phyloP scores from a whole-genome alignment of 352 stramenopile genomes.

The Globisporangium cederbergense region DNA sequence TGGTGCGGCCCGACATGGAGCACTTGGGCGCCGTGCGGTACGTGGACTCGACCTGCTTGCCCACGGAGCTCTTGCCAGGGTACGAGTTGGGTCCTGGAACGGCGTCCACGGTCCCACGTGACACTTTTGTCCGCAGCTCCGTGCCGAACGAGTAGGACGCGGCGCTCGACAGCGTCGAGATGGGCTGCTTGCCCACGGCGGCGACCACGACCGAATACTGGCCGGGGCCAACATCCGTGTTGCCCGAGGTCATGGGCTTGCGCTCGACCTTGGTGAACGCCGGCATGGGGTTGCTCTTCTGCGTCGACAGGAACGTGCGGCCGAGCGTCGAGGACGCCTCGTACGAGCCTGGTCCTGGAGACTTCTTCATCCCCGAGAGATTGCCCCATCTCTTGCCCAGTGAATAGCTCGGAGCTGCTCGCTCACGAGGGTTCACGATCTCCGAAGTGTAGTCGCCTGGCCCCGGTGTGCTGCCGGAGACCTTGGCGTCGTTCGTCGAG shows the following conservation, averaged over 20 bases:
- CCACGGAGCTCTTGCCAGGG: constrained; percentile 54
- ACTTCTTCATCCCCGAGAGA: constrained; percentile 41
- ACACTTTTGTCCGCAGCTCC: constrained; percentile 41
- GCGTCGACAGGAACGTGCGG: constrained; percentile 65
- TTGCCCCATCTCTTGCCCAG: constrained; percentile 72
- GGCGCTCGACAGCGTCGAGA: constrained; percentile 55
- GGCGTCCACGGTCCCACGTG: constrained; percentile 23
- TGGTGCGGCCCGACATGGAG: constrained; percentile 78
- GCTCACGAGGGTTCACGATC: constrained; percentile 70
- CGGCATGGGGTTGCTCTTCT: constrained; percentile 54
- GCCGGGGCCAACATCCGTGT: constrained; percentile 59
- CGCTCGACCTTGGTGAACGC: constrained; percentile 70
- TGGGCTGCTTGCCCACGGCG: constrained; percentile 56
- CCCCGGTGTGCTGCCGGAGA: constrained; percentile 41
- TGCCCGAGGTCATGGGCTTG: constrained; percentile 46
- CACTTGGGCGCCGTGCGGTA: constrained; percentile 60
- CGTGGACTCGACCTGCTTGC: constrained; percentile 60
- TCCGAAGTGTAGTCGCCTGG: constrained; percentile 60
- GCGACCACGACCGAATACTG: constrained; percentile 72
- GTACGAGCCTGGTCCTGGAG: constrained; percentile 58
- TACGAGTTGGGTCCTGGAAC: constrained; percentile 49
- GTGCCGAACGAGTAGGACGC: constrained; percentile 70
- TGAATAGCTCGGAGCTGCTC: constrained; percentile 59
- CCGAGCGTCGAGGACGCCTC: constrained; percentile 57
- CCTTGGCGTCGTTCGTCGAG: constrained; percentile 52